Base-by-base conservation (phyloP, 2,329 filamentous ascomycete species). In the Alternaria metachromatica region DNA sequence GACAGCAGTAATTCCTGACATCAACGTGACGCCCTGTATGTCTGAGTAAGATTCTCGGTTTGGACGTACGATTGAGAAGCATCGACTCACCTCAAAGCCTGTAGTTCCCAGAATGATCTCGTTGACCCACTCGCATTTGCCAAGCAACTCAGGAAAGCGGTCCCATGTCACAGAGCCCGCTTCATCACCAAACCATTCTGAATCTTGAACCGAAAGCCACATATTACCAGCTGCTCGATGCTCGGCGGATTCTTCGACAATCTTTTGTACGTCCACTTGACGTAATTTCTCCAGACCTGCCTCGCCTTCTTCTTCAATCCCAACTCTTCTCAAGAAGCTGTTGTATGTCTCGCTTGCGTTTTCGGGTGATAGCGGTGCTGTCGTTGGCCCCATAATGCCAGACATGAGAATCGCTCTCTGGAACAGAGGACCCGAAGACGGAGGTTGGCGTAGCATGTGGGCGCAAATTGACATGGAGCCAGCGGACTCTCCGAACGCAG, bases 71-170 rank as follows among this genome's bases (percentile, higher is more conserved):
- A 13, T 4, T 8, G 12, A 7, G 18, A 20, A 55, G 21, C 12
- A 4, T 21, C 72, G 59, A 20, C 55, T 37, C 74, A 82, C 81
- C 74, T 85, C 84, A 60, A 82, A 80, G 49, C 80, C 75, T 23
- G 81, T 81, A 65, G 82, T 80, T 2, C 84, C 84, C 15, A 86
- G 76, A 11, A 85, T 67, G 11, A 85, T 64, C 18, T 78, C 77
- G 28, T 81, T 68, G 26, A 81, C 82, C 83, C 84, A 86, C 7
- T 74, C 63, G 37, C 71, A 75, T 2, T 62, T 55, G 11, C 58
- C 64, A 1, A 74, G 33, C 8, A 74, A 43, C 15, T 68, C 60
- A 0, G 64, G 63, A 9, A 71, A 46, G 8, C 55, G 58, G 23
- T 74, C 68, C 73, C 74, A 76, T 0, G 72, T 71, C 10, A 74